Evolutionary conservation across 139 green algal genomes (phyloP), one percentile per base, ranked within the genome.

Genomic region (Chlorella sp.): DNA sequence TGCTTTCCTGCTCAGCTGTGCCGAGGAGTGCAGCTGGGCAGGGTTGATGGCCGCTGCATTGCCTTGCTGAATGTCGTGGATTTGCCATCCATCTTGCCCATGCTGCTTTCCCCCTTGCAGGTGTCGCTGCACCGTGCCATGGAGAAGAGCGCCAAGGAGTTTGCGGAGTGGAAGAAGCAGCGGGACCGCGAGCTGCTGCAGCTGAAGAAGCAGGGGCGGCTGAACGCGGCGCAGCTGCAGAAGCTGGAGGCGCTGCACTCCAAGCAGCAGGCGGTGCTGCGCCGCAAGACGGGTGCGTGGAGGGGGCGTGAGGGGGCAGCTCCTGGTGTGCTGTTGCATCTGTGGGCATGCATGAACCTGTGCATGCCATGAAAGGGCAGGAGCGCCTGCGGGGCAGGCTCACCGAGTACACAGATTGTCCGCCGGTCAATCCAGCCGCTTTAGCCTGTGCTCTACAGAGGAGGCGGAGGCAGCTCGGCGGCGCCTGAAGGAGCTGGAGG

Each of bases 251-350:
- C 92, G 12, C 78, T 92, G 76, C 87, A 96, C 68, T 80, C 76
- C 55, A 96, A 95, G 91, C 95, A 98, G 88, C 90, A 94, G 81
- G 93, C 93, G 17, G 96, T 99, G 80, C 86, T 99, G 69, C 92
- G 96, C 71, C 91, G 96, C 65, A 99, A 99, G 93, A 98, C 94
- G 44, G 80, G 69, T 84, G 65, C 13, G 64, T 38, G 41, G 56
- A 36, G 56, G 0, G 11, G 34, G 20, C n/a, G n/a, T n/a, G n/a
- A n/a, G n/a, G n/a, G n/a, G n/a, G n/a, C n/a, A n/a, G n/a, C n/a
- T n/a, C n/a, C n/a, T n/a, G n/a, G n/a, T n/a, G n/a, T n/a, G n/a
- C n/a, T n/a, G n/a, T n/a, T n/a, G n/a, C n/a, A n/a, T n/a, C n/a
- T n/a, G n/a, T n/a, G n/a, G n/a, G n/a, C n/a, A n/a, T n/a, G n/a